phyloP scores from a whole-genome alignment of 305 asterid species.

The Ajuga reptans region DNA sequence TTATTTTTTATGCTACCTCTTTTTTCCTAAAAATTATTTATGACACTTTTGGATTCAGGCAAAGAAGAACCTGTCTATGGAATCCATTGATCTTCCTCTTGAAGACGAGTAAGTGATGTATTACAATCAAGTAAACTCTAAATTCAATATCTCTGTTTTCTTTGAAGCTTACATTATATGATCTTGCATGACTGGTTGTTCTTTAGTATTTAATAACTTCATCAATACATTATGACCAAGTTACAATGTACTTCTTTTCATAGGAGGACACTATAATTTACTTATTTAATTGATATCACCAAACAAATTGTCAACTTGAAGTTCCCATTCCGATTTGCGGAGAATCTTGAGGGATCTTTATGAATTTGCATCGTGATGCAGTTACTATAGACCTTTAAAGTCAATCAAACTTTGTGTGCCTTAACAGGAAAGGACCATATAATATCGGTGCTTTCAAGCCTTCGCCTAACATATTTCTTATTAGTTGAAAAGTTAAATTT shows the following conservation, averaged over 20 bases:
- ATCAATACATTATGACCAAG: background rate
- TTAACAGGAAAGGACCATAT: background rate
- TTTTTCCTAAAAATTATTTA: background rate
- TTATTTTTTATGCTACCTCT: background rate
- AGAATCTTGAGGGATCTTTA: too few species aligned
- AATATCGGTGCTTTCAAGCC: background rate
- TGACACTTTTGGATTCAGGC: constrained; percentile 34
- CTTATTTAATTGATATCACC: background rate
- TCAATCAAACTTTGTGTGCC: background rate
- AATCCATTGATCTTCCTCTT: constrained; percentile 55
- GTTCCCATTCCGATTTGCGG: too few species aligned
- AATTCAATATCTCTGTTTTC: constrained; percentile 4
- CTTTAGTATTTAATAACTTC: background rate
- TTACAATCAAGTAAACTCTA: constrained; percentile 19
- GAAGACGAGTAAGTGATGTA: constrained; percentile 76
- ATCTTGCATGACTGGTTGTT: background rate
- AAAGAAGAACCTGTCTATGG: constrained; percentile 79
- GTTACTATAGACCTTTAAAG: background rate
- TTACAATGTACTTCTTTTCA: background rate
- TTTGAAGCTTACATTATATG: background rate
- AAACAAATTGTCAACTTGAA: background rate
- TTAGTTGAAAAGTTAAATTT: background rate
- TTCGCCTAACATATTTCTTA: background rate
- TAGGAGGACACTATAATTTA: background rate
- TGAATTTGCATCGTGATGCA: background rate